These are phyloP conservation scores for Blastobotrys parvus DNA, from an alignment of 805 yeast species.

Conservation along the genomic window DNA sequence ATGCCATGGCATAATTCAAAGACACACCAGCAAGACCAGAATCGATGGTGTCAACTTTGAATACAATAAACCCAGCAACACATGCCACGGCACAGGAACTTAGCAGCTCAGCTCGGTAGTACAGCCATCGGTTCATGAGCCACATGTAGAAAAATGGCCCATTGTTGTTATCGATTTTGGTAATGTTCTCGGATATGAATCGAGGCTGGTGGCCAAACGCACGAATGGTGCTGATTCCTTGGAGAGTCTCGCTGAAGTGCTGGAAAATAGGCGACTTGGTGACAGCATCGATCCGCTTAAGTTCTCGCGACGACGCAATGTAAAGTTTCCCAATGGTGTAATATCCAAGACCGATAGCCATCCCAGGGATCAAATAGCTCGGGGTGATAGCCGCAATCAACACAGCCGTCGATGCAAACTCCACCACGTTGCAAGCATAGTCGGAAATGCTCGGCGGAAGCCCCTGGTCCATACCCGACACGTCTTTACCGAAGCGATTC, in stretches of 20 bases:
- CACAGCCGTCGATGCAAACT: constrained; percentile 53
- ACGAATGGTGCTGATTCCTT: constrained; percentile 86
- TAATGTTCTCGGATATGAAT: constrained; percentile 67
- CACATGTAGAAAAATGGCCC: constrained; percentile 89
- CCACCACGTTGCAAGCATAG: constrained; percentile 56
- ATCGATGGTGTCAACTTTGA: constrained; percentile 76
- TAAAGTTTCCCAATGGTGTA: constrained; percentile 64
- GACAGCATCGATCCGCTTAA: constrained; percentile 80
- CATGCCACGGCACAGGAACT: constrained; percentile 74
- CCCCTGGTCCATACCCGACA: constrained; percentile 90
- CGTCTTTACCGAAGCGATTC: constrained; percentile 92
- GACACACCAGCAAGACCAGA: constrained; percentile 95
- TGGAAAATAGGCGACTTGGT: constrained; percentile 93
- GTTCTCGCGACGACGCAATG: constrained; percentile 73
- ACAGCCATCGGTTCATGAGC: constrained; percentile 91
- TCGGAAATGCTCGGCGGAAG: constrained; percentile 55
- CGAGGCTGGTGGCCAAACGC: constrained; percentile 89
- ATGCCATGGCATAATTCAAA: constrained; percentile 78
- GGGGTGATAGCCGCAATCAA: constrained; percentile 78
- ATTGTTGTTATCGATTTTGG: constrained; percentile 59
- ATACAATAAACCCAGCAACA: constrained; percentile 74
- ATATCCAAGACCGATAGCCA: constrained; percentile 57
- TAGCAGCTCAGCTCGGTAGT: constrained; percentile 70
- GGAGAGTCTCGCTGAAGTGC: constrained; percentile 86
- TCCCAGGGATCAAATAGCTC: constrained; percentile 65